Conservation (phyloP, 306 rosid genomes). For the cucumber (Cucumis sativus) region Cucumber_9930_V3 NC_026657.2:31779501-31780000, state of each 20-base stretch:
- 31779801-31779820: background rate
- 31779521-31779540: background rate
- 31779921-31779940: background rate
- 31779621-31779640: background rate
- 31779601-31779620: background rate
- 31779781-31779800: background rate
- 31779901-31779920: background rate
- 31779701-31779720: background rate
- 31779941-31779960: background rate
- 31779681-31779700: background rate
- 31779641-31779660: background rate
- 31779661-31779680: background rate
- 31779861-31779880: background rate
- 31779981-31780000: background rate
- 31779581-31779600: background rate
- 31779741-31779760: background rate
- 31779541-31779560: background rate
- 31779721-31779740: background rate
- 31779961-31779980: background rate
- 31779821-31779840: background rate
- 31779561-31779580: background rate
- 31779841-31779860: background rate
- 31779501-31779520: background rate
- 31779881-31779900: background rate
- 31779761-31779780: background rate